Conservation (phyloP, 2,329 filamentous ascomycete genomes). For the Botryotinia calthae region DNA sequence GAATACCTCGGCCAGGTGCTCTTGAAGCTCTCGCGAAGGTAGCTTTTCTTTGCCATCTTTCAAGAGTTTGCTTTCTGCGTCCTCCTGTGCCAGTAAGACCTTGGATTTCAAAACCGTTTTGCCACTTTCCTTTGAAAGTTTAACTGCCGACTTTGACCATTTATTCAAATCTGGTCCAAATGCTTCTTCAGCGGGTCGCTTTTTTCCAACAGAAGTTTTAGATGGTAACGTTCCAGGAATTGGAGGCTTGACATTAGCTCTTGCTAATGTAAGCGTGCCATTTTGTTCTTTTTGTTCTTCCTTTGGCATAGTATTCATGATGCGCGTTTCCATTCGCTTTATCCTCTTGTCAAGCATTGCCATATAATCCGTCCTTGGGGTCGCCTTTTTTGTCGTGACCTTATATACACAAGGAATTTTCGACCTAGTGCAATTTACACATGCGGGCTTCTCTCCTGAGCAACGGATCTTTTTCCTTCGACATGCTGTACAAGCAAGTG, state of each 20-base stretch:
- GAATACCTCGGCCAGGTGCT: slow-evolving; percentile 90
- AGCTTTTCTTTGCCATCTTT: slow-evolving; percentile 80
- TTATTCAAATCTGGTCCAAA: slow-evolving; percentile 78
- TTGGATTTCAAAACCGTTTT: slow-evolving; percentile 46
- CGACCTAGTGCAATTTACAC: slow-evolving; percentile 91
- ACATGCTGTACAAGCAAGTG: slow-evolving; percentile 92
- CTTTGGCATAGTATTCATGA: slow-evolving; percentile 92
- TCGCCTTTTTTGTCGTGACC: slow-evolving; percentile 89
- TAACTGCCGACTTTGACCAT: slow-evolving; percentile 66
- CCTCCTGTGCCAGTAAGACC: slow-evolving; percentile 58
- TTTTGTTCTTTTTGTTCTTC: slow-evolving; percentile 73
- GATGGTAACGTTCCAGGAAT: slow-evolving; percentile 54
- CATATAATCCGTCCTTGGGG: slow-evolving; percentile 96
- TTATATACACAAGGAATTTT: slow-evolving; percentile 97
- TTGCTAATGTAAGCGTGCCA: slow-evolving; percentile 61
- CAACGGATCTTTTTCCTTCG: slow-evolving; percentile 97
- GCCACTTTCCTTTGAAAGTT: slow-evolving; percentile 46
- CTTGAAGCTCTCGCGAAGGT: slow-evolving; percentile 82
- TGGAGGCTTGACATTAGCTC: slow-evolving; percentile 82
- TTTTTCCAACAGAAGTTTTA: slow-evolving; percentile 62
- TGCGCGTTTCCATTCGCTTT: slow-evolving; percentile 96
- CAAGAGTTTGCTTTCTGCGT: slow-evolving; percentile 73
- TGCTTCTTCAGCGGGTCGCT: slow-evolving; percentile 81
- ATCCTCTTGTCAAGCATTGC: slow-evolving; percentile 95
- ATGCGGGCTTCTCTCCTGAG: slow-evolving; percentile 95